A percentile compares a stretch with the other conserved stretches of the same genome.
Evolutionary conservation across 129 eudicot genomes (phyloP).

Genomic region (Flaveria trinervia): DNA sequence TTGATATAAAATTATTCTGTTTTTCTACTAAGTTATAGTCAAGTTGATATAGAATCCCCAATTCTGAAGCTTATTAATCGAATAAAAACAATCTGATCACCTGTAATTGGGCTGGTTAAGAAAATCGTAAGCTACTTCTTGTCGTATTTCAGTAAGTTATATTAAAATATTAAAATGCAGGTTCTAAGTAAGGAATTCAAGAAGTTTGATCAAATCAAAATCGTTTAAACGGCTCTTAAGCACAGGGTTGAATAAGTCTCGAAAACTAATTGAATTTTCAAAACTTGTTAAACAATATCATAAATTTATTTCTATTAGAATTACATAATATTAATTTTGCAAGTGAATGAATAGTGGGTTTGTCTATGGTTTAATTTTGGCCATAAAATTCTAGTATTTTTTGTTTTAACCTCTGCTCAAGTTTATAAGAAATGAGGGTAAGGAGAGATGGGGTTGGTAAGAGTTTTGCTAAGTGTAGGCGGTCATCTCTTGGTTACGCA

Average conservation of each 20-base stretch:
- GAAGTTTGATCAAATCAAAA: background rate
- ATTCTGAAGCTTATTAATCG: background rate
- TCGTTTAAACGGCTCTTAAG: background rate
- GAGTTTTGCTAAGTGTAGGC: too few relatives aligned
- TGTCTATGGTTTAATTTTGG: too few relatives aligned
- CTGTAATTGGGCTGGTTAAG: background rate
- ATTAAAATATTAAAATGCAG: background rate
- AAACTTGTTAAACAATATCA: too few relatives aligned
- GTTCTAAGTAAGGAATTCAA: background rate
- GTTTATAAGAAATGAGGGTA: too few relatives aligned
- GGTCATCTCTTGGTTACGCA: too few relatives aligned
- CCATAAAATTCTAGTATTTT: too few relatives aligned
- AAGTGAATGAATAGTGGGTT: too few relatives aligned
- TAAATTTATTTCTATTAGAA: too few relatives aligned
- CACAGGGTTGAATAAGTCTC: background rate
- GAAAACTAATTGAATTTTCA: background rate
- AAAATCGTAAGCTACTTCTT: background rate
- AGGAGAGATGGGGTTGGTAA: too few relatives aligned
- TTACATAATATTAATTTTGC: too few relatives aligned
- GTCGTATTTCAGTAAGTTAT: background rate
- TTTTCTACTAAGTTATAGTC: background rate
- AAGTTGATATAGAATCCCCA: conserved; percentile 17
- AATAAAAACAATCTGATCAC: background rate
- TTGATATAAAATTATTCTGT: background rate
- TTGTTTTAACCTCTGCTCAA: too few relatives aligned